Conservation (phyloP, 2,329 filamentous ascomycete genomes). For the Chaetothyriales sp. region DNA sequence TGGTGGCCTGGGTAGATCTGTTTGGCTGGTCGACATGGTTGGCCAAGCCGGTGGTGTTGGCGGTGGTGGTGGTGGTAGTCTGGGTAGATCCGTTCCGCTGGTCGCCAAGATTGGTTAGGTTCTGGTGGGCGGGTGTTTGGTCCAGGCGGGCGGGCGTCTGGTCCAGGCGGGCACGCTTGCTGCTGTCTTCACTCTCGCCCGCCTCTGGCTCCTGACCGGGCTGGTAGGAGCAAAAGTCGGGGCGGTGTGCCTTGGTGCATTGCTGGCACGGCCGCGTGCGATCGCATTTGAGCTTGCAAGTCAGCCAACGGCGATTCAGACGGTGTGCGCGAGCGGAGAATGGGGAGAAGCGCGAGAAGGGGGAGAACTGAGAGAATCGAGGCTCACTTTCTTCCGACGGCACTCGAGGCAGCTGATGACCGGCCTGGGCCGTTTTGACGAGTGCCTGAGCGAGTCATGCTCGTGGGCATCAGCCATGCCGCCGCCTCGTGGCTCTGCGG, state of each 20-base stretch:
- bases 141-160: too few relatives aligned
- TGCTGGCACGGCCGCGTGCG: slow-evolving; percentile 40
- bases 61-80: too few relatives aligned
- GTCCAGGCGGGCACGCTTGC: slow-evolving; percentile 1
- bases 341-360: too few relatives aligned
- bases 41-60: neutral
- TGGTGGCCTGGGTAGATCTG: too few relatives aligned
- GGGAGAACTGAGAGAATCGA: too few relatives aligned
- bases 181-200: slow-evolving; percentile 4
- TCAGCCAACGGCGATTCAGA: neutral
- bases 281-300: slow-evolving; percentile 38
- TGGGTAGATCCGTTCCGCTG: neutral
- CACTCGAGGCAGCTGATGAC: slow-evolving; percentile 30
- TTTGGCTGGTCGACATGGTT: neutral
- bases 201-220: slow-evolving; percentile 13
- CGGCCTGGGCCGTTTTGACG: slow-evolving; percentile 11
- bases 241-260: slow-evolving; percentile 26
- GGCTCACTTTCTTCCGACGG: slow-evolving; percentile 25
- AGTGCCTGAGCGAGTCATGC: neutral
- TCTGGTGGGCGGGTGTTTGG: too few relatives aligned
- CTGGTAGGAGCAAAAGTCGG: slow-evolving; percentile 12
- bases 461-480: neutral
- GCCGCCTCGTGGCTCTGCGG: neutral
- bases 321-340: neutral
- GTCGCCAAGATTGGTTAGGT: neutral